Percentiles rank a stretch among this genome's conserved stretches.
Evolutionary conservation across 1,139 yeast genomes (phyloP).

Genomic region (Pichia sp.): DNA sequence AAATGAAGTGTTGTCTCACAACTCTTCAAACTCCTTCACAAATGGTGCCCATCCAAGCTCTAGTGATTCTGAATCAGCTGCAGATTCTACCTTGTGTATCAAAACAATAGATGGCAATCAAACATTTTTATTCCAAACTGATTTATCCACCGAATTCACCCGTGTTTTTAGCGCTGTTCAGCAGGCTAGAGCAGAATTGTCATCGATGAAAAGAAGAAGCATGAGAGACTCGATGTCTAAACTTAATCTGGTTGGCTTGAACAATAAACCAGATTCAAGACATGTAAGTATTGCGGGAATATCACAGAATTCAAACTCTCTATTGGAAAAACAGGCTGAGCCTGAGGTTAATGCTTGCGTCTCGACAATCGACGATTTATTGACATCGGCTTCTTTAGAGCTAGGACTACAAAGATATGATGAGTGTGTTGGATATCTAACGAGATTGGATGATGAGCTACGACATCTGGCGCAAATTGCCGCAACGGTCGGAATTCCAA

Average conservation of each 20-base stretch:
- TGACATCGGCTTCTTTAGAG: constrained; percentile 27
- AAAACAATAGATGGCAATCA: constrained; percentile 38
- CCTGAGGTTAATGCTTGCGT: constrained; percentile 14
- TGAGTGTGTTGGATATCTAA: constrained; percentile 34
- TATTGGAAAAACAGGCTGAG: constrained; percentile 23
- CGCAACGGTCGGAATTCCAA: constrained; percentile 10
- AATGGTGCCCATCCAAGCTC: neutral
- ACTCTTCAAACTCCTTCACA: neutral
- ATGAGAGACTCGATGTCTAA: constrained; percentile 42
- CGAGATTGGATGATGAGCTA: constrained; percentile 48
- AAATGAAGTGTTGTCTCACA: constrained; percentile 4
- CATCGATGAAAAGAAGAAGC: constrained; percentile 42
- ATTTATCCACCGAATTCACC: constrained; percentile 54
- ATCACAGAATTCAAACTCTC: constrained; percentile 41
- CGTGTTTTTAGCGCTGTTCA: constrained; percentile 56
- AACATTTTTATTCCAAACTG: constrained; percentile 62
- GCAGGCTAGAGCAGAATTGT: constrained; percentile 60
- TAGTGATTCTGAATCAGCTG: constrained; percentile 3
- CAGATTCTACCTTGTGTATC: constrained; percentile 43
- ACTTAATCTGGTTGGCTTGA: constrained; percentile 22
- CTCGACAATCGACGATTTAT: constrained; percentile 24
- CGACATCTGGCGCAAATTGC: constrained; percentile 10
- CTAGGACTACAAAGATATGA: constrained; percentile 28
- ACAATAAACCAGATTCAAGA: constrained; percentile 9
- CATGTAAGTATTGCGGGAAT: constrained; percentile 21